Evolutionary conservation across 768 basidiomycete species (phyloP), one percentile per base, ranked within the genome.

Genomic region (Guyanaporus albipodus): DNA sequence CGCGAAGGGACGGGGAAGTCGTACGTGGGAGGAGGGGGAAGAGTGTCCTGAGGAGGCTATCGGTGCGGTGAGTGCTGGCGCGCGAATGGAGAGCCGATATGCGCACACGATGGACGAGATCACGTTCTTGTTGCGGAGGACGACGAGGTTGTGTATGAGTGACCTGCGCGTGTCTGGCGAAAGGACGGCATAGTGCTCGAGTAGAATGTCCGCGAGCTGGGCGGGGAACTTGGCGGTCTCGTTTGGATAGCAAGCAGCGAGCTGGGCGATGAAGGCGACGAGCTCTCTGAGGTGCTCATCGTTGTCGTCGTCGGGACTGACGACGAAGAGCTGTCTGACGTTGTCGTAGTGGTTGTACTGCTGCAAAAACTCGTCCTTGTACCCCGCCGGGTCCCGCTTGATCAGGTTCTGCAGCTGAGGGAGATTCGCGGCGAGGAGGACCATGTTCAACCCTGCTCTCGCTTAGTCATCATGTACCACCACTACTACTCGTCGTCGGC

Each of bases 371-470:
- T 99, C 96, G 51, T 98, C 95, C 63, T 81, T 87, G 73, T 99
- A 98, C 0, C 80, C 84, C 8, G 71, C 67, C 4, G 95, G 89
- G 64, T 96, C 91, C 35, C 96, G 80, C 64, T 99, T 99, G 66
- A 99, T 93, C 43, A 98, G 76, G 64, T 97, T 97, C 66, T 98
- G 95, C 8, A 99, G 77, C 62, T 96, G 91, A 0, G 96, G 94
- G 8, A 97, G 79, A 61, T 95, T 95, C 14, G 88, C 80, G 26
- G 90, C 85, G 55, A 95, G 78, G 45, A 92, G 76, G 19, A 40
- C 27, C 55, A 4, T 49, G 54, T 8, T 38, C 33, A 52, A 52
- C 41, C 18, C 1, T 37, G 19, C 14, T 22, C 12, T 40, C 2
- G 56, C 48, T 60, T 58, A 58, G 57, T 60, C 54, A 57, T 57